phyloP scores from a whole-genome alignment of 768 basidiomycete genomes.

The Gyrodon lividus region DNA sequence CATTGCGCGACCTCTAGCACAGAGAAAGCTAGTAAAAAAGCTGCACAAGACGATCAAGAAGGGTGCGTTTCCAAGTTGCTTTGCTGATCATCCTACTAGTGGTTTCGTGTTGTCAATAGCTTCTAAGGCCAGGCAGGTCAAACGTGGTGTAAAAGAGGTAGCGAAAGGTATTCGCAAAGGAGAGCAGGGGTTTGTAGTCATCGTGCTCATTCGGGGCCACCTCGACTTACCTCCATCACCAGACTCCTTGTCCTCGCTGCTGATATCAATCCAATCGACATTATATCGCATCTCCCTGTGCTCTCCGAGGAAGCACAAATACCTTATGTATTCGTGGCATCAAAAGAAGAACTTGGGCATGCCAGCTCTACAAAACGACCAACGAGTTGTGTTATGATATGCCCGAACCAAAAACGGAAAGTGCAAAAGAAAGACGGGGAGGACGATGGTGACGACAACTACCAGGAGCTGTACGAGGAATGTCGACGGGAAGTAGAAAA shows the following conservation, averaged over 20 bases:
- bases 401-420: constrained; percentile 77
- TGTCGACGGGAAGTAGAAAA: constrained; percentile 82
- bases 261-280: constrained; percentile 97
- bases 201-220: background rate
- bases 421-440: constrained; percentile 58
- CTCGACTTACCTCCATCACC: constrained; percentile 4
- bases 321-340: constrained; percentile 86
- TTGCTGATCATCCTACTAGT: background rate
- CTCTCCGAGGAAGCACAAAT: constrained; percentile 91
- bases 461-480: constrained; percentile 83
- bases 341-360: constrained; percentile 94
- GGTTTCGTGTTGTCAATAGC: constrained; percentile 45
- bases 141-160: constrained; percentile 97
- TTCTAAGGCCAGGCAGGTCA: constrained; percentile 91
- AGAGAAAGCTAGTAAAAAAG: constrained; percentile 92
- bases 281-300: constrained; percentile 94
- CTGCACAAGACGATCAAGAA: constrained; percentile 94
- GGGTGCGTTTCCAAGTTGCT: constrained; percentile 42
- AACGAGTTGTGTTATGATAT: constrained; percentile 96
- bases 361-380: constrained; percentile 97
- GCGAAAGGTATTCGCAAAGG: constrained; percentile 97
- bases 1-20: constrained; percentile 91
- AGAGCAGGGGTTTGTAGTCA: constrained; percentile 79
- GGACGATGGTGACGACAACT: constrained; percentile 78
- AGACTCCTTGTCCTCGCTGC: constrained; percentile 91